These are phyloP conservation scores for Prillingera fragicola DNA, from an alignment of 1,284 basidiomycete species.

Conservation along the genomic window DNA sequence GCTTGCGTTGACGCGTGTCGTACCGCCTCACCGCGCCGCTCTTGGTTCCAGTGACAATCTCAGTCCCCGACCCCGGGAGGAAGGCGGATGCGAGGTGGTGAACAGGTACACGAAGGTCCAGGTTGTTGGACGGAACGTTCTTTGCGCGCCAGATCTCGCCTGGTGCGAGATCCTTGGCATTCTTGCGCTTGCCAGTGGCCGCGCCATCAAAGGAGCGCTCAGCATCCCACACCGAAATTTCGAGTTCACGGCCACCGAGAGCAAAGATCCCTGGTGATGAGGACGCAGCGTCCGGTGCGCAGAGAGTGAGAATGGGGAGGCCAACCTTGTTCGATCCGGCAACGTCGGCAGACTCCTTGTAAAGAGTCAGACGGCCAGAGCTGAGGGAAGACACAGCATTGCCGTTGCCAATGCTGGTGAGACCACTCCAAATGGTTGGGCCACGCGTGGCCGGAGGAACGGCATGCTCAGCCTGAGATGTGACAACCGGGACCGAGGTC, in stretches of 20 bases:
- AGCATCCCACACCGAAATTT: conserved; percentile 73
- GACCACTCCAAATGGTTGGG: conserved; percentile 14
- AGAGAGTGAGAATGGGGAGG: conserved; percentile 40
- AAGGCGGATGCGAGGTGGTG: conserved; percentile 63
- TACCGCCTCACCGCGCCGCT: conserved; percentile 71
- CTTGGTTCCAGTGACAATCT: conserved; percentile 66
- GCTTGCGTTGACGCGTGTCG: conserved; percentile 69
- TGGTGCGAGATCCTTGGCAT: conserved; percentile 57
- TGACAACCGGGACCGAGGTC: conserved; percentile 7
- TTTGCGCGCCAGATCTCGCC: conserved; percentile 51
- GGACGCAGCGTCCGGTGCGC: conserved; percentile 51
- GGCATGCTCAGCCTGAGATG: conserved; percentile 6
- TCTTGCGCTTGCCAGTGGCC: conserved; percentile 53
- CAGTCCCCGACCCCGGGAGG: conserved; percentile 46
- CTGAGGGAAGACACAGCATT: conserved; percentile 39
- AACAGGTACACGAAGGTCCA: conserved; percentile 74
- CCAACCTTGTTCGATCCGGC: conserved; percentile 9
- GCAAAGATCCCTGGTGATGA: too few relatives aligned
- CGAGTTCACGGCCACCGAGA: conserved; percentile 82
- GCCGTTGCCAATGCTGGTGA: conserved; percentile 8
- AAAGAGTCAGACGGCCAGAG: conserved; percentile 35
- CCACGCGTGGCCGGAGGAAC: conserved; percentile 12
- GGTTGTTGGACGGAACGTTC: conserved; percentile 61
- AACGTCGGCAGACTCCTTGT: conserved; percentile 2
- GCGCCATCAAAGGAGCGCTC: conserved; percentile 58